phyloP scores from a whole-genome alignment of 108 stramenopile species.

The Pseudonitzschia delicatissima region DNA sequence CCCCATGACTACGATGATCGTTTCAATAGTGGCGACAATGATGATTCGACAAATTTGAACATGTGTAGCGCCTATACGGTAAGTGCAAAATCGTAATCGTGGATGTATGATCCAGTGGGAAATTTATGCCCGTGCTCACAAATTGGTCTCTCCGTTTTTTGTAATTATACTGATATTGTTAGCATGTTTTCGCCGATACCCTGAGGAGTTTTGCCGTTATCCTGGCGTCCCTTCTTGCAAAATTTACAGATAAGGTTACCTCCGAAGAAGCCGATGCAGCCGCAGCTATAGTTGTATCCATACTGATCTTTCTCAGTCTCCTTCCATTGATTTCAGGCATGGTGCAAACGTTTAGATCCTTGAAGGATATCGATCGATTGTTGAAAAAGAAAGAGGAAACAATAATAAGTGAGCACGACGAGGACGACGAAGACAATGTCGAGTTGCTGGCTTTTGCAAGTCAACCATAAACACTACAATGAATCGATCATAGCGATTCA shows the following conservation, averaged over 20 bases:
- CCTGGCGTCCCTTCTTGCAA: slow-evolving; percentile 54
- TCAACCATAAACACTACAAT: too few relatives aligned
- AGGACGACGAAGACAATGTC: slow-evolving; percentile 7
- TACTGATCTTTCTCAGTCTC: slow-evolving; percentile 58
- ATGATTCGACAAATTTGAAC: slow-evolving; percentile 58
- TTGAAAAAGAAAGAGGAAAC: neutral
- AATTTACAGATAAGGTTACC: slow-evolving; percentile 42
- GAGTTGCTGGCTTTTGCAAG: slow-evolving; percentile 2
- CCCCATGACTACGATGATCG: neutral
- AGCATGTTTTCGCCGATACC: slow-evolving; percentile 86
- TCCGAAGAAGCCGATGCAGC: slow-evolving; percentile 62
- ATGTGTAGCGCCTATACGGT: slow-evolving; percentile 86
- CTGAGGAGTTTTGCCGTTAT: slow-evolving; percentile 74
- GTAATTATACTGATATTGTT: neutral
- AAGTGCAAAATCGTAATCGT: slow-evolving; percentile 20
- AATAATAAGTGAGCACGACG: neutral
- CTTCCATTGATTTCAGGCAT: slow-evolving; percentile 63
- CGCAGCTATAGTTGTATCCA: slow-evolving; percentile 72
- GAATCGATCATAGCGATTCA: too few relatives aligned
- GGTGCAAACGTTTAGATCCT: slow-evolving; percentile 33
- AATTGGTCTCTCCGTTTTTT: neutral
- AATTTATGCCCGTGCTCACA: neutral
- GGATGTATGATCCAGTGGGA: neutral
- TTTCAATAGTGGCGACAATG: slow-evolving; percentile 8
- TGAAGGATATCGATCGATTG: slow-evolving; percentile 23